Evolutionary conservation across 2,329 filamentous ascomycete species (phyloP).

Genomic region (Alternaria tenuissima): DNA sequence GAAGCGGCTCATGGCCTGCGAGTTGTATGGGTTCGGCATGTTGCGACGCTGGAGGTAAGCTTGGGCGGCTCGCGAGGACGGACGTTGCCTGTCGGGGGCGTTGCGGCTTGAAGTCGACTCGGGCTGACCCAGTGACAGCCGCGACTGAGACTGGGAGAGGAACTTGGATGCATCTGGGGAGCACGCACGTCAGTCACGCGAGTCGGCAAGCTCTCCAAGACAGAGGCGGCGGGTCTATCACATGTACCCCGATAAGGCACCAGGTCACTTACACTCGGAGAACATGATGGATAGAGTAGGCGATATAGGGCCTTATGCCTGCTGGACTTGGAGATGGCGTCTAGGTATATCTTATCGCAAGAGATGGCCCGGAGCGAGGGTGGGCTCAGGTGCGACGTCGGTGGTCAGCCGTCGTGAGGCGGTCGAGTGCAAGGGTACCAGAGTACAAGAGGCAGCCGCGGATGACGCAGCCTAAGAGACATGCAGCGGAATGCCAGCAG

Average conservation of each 20-base stretch:
- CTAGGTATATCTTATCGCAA: conserved; percentile 32
- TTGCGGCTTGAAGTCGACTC: conserved; percentile 59
- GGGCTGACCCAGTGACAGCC: conserved; percentile 73
- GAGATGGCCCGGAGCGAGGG: conserved; percentile 30
- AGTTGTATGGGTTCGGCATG: conserved; percentile 80
- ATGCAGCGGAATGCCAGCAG: conserved; percentile 34
- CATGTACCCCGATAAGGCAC: conserved; percentile 45
- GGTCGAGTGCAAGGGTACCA: conserved; percentile 20
- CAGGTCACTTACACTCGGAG: conserved; percentile 79
- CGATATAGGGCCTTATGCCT: conserved; percentile 26
- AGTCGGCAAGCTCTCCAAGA: conserved; percentile 37
- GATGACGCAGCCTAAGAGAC: conserved; percentile 41
- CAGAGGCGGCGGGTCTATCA: conserved; percentile 39
- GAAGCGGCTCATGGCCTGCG: conserved; percentile 72
- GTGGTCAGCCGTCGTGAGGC: conserved; percentile 42
- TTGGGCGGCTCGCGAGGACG: conserved; percentile 58
- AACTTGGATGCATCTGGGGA: conserved; percentile 90
- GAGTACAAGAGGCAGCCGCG: conserved; percentile 37
- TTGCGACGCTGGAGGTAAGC: conserved; percentile 59
- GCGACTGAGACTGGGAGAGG: conserved; percentile 95
- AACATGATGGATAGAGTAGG: conserved; percentile 65
- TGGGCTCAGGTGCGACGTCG: conserved; percentile 29
- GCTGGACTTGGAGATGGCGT: conserved; percentile 26
- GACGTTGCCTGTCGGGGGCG: conserved; percentile 56
- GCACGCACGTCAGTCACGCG: conserved; percentile 55